Evolutionary conservation across 108 stramenopile genomes (phyloP).

Genomic region (Aurantiochytrium sp.): DNA sequence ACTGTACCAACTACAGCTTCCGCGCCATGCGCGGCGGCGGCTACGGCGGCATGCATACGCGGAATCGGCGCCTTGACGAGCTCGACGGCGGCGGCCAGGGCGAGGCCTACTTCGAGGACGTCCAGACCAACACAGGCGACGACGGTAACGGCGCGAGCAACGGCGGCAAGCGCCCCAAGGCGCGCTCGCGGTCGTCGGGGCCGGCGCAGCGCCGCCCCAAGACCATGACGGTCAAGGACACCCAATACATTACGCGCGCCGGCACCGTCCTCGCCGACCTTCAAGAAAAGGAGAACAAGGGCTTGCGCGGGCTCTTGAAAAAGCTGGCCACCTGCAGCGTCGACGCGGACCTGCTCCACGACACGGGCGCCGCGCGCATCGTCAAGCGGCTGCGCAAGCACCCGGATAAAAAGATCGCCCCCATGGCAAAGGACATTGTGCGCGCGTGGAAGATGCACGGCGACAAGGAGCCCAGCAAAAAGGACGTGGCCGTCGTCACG

Average conservation of each 20-base stretch:
- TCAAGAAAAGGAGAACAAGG: not conserved
- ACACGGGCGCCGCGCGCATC: not conserved
- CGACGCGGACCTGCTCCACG: not conserved
- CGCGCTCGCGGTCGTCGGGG: not conserved
- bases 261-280: not conserved
- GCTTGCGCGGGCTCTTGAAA: not conserved
- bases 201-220: not conserved
- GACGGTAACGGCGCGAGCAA: not conserved
- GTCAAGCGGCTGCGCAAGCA: slow-evolving; percentile 10
- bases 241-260: not conserved
- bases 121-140: not conserved
- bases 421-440: not conserved
- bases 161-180: not conserved
- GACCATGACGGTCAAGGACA: not conserved
- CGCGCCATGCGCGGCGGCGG: not conserved
- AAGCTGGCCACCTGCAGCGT: not conserved
- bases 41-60: not conserved
- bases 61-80: not conserved
- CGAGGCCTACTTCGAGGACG: not conserved
- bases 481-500: slow-evolving; percentile 10
- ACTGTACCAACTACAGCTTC: not conserved
- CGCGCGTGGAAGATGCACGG: not conserved
- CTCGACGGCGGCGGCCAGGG: not conserved
- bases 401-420: slow-evolving; percentile 12
- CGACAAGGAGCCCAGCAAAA: not conserved